Conservation (phyloP, 2,329 filamentous ascomycete genomes). For the Thermomyces lanuginosus region DNA sequence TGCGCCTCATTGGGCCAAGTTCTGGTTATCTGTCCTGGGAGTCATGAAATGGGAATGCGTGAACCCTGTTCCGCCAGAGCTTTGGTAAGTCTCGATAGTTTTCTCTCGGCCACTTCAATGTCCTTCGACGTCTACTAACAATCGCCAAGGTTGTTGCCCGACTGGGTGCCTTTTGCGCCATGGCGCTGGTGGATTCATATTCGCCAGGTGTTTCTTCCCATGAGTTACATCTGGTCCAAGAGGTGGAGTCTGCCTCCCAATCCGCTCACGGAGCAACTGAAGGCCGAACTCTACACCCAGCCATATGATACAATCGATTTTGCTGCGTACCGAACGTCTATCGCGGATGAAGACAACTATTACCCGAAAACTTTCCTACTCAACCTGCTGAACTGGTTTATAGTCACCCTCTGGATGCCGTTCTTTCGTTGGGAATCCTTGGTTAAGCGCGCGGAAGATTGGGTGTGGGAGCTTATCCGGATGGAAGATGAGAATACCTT, state of each 20-base stretch:
- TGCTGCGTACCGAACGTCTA: constrained; percentile 61
- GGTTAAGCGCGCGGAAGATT: constrained; percentile 57
- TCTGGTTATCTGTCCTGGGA: constrained; percentile 76
- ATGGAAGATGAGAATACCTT: constrained; percentile 91
- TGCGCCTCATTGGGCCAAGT: constrained; percentile 91
- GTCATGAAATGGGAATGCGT: constrained; percentile 81
- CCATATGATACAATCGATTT: constrained; percentile 67
- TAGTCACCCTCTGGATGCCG: constrained; percentile 67
- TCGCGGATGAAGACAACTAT: constrained; percentile 69
- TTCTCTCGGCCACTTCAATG: background rate
- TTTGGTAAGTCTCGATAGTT: constrained; percentile 45
- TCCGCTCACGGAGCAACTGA: constrained; percentile 53
- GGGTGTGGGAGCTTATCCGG: constrained; percentile 66
- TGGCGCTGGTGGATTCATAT: constrained; percentile 99
- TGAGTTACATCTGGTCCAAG: constrained; percentile 80
- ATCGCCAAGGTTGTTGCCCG: constrained; percentile 48
- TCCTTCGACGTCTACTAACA: constrained; percentile 5
- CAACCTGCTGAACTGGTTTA: constrained; percentile 58
- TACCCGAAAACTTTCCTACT: constrained; percentile 80
- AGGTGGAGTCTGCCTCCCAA: constrained; percentile 63
- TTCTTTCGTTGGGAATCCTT: constrained; percentile 53
- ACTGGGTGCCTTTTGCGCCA: constrained; percentile 77
- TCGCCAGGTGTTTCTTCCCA: constrained; percentile 85
- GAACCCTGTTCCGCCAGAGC: constrained; percentile 81
- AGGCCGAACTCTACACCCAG: constrained; percentile 67